Conservation (phyloP, 371 early-diverging fungal genomes). For the Lichtheimia hyalospora region DNA sequence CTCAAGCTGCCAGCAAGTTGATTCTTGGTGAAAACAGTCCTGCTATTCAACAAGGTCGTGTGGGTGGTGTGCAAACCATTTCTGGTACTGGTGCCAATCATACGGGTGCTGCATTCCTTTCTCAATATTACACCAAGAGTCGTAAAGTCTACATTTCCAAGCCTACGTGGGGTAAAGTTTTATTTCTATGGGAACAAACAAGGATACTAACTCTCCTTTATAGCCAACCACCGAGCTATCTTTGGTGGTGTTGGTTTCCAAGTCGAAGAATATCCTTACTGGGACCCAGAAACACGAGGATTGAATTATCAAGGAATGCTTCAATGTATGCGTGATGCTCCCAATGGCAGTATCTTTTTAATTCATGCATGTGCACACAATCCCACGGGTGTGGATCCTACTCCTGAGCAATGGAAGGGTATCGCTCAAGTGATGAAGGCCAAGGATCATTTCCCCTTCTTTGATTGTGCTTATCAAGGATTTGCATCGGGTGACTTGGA, state of each 20-base stretch:
- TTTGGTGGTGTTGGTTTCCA: constrained; percentile 83
- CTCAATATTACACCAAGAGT: constrained; percentile 66
- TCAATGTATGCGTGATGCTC: constrained; percentile 66
- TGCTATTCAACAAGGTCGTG: constrained; percentile 76
- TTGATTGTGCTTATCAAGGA: constrained; percentile 98
- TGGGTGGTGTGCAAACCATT: constrained; percentile 82
- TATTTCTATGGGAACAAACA: neutral
- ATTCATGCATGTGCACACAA: constrained; percentile 53
- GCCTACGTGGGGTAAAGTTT: constrained; percentile 93
- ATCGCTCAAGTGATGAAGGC: constrained; percentile 80
- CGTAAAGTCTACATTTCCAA: constrained; percentile 82
- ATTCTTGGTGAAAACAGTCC: constrained; percentile 83
- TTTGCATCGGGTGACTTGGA: constrained; percentile 93
- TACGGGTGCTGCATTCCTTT: constrained; percentile 83
- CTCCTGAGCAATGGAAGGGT: constrained; percentile 86
- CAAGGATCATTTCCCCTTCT: constrained; percentile 87
- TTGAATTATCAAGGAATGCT: constrained; percentile 82
- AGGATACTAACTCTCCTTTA: neutral
- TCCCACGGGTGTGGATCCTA: constrained; percentile 96
- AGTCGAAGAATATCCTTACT: constrained; percentile 87
- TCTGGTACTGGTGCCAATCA: constrained; percentile 96
- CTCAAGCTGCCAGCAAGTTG: constrained; percentile 74
- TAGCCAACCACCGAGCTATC: constrained; percentile 90
- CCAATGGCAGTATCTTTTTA: constrained; percentile 77
- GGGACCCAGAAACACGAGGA: constrained; percentile 75